Percentiles rank a stretch among this genome's conserved stretches.
These are phyloP conservation scores for Isabelozyma heimii DNA, from an alignment of 805 yeast genomes.

Conservation along the genomic window DNA sequence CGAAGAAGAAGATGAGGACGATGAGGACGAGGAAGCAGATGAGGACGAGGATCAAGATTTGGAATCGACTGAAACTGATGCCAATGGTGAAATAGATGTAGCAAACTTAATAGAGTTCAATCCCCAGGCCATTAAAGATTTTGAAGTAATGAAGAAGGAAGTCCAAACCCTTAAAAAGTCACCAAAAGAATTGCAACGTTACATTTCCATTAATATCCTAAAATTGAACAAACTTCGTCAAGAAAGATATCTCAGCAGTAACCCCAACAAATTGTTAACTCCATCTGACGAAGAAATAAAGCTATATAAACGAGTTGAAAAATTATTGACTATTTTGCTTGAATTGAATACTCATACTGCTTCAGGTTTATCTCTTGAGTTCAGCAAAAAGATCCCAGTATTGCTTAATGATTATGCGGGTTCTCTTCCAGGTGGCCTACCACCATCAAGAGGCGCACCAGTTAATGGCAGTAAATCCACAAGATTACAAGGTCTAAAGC, in stretches of 20 bases:
- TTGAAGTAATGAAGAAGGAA: constrained; percentile 24
- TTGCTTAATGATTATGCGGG: constrained; percentile 75
- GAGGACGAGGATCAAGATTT: not conserved
- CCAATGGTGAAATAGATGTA: constrained; percentile 19
- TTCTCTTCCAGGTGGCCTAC: constrained; percentile 63
- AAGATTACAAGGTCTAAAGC: constrained; percentile 26
- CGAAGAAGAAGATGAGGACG: not conserved
- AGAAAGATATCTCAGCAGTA: constrained; percentile 32
- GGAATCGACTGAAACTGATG: not conserved
- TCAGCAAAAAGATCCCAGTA: constrained; percentile 57
- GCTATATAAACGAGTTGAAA: constrained; percentile 28
- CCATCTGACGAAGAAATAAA: constrained; percentile 25
- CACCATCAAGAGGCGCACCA: constrained; percentile 19
- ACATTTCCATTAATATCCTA: constrained; percentile 30
- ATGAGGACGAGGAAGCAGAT: constrained; percentile 7
- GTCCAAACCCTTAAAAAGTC: constrained; percentile 20
- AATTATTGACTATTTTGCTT: constrained; percentile 30
- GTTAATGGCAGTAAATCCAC: constrained; percentile 12
- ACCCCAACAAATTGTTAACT: constrained; percentile 17
- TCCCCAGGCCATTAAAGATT: constrained; percentile 26
- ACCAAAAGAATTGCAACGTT: constrained; percentile 28
- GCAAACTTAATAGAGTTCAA: constrained; percentile 33
- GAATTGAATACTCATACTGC: constrained; percentile 24
- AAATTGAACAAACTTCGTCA: constrained; percentile 40
- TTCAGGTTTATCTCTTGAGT: constrained; percentile 20